These are phyloP conservation scores for Hirschfeldia incana DNA, from an alignment of 345 rosid genomes.

Conservation along the genomic window DNA sequence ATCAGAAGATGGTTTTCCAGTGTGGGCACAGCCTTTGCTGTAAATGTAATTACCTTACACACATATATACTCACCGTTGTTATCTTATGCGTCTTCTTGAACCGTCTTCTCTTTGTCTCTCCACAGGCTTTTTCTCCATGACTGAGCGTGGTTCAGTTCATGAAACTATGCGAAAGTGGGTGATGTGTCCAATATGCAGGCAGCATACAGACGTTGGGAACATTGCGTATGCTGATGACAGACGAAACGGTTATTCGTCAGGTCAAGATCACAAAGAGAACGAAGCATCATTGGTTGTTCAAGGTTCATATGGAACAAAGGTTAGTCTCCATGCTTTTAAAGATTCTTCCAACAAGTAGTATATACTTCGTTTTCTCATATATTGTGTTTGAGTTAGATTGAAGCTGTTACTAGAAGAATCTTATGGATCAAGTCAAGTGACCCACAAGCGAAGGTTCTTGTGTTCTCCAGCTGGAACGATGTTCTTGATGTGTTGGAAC, in stretches of 20 bases:
- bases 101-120: conserved; percentile 19
- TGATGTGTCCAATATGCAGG: conserved; percentile 93
- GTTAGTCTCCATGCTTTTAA: conserved; percentile 39
- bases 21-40: conserved; percentile 93
- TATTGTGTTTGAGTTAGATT: conserved; percentile 52
- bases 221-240: conserved; percentile 81
- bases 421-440: conserved; percentile 75
- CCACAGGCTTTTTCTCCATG: conserved; percentile 75
- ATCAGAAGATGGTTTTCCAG: conserved; percentile 92
- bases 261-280: conserved; percentile 48
- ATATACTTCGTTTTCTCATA: neutral
- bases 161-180: conserved; percentile 64
- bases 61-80: neutral
- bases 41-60: conserved; percentile 61
- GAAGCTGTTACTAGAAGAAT: conserved; percentile 91
- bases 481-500: conserved; percentile 94
- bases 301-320: conserved; percentile 98
- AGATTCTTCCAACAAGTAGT: conserved; percentile 13
- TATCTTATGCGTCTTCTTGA: neutral
- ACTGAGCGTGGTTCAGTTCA: conserved; percentile 57
- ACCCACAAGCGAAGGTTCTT: conserved; percentile 80
- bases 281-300: conserved; percentile 66
- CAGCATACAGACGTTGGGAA: conserved; percentile 82
- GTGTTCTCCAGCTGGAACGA: conserved; percentile 98
- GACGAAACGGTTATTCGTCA: conserved; percentile 45